Percentiles rank a stretch among this genome's conserved stretches.
Conservation (phyloP, 495 filamentous ascomycete species). For the Aspergillus ostianus region DNA sequence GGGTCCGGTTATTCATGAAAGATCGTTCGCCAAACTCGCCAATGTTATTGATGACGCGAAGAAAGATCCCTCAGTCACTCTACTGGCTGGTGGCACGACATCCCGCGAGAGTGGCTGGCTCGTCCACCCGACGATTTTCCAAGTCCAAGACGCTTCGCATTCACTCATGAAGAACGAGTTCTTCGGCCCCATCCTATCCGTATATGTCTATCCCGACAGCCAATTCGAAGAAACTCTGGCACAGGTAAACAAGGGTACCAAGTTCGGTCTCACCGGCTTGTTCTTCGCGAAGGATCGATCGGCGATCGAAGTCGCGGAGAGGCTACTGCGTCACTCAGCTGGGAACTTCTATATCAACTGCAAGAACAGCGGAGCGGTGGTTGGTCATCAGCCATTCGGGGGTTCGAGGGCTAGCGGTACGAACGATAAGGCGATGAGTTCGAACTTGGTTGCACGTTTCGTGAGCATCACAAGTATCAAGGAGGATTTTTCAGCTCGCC, state of each 20-base stretch:
- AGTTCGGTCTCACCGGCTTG: constrained; percentile 77
- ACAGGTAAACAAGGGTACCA: constrained; percentile 62
- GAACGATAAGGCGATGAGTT: constrained; percentile 87
- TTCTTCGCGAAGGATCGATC: constrained; percentile 73
- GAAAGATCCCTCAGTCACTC: constrained; percentile 58
- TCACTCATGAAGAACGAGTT: constrained; percentile 60
- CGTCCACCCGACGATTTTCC: constrained; percentile 67
- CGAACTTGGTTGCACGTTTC: constrained; percentile 71
- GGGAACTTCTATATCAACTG: constrained; percentile 94
- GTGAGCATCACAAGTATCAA: constrained; percentile 83
- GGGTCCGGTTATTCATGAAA: constrained; percentile 55
- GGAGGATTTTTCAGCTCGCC: constrained; percentile 80
- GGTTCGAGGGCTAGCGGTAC: constrained; percentile 83
- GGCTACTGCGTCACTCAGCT: constrained; percentile 71
- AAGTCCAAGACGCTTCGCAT: constrained; percentile 60
- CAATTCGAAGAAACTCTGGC: constrained; percentile 51
- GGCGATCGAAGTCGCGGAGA: constrained; percentile 65
- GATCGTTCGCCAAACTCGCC: constrained; percentile 51
- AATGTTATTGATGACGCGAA: constrained; percentile 61
- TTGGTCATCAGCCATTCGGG: constrained; percentile 90
- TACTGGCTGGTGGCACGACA: constrained; percentile 58
- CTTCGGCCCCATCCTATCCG: constrained; percentile 61
- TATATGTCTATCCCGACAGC: constrained; percentile 57
- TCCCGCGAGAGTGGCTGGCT: constrained; percentile 61
- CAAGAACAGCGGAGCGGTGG: constrained; percentile 88